Evolutionary conservation across 2,329 filamentous ascomycete genomes (phyloP), one percentile per base, ranked within the genome.

Genomic region (Pseudogymnoascus destructans): DNA sequence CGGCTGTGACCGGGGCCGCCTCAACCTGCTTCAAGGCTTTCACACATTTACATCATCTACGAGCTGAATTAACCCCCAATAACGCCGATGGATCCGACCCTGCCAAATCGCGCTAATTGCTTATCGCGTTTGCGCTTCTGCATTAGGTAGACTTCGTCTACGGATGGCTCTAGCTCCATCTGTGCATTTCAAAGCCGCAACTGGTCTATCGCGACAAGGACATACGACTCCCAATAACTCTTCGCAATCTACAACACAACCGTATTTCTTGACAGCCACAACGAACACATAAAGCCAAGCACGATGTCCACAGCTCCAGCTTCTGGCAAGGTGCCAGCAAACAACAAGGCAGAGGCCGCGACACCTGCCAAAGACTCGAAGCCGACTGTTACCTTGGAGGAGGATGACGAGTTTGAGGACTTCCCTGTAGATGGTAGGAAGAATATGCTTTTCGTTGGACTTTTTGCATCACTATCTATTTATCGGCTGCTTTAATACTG

Each of bases 391-490:
- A 81, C 87, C 60, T 79, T 97, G 25, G 93, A 95, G 72, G 93
- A 98, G 72, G 93, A 98, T 70, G 93, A 98, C 72, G 93, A 98
- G 76, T 98, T 98, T 68, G 93, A 98, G 71, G 93, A 98, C 72
- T 98, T 98, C 69, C 93, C 93, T 23, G 87, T 95, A 59, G 92
- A 98, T 75, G 90, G 93, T 95, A 74, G 40, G 76, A 52, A 52
- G 10, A 11, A 52, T 30, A 30, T 19, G 6, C 30, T 3, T 17
- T 40, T 35, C 11, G 6, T 27, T 15, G 5, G 11, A 1, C 32
- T 8, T 42, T 40, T 57, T 57, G 19, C 30, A 3, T n/a, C 17
- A 30, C n/a, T 30, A 11, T 6, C 5, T 30, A 9, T 32, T 30
- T 3, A 6, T 19, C 7, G 1, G 10, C n/a, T 7, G 30, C 25